Base-by-base conservation (phyloP, 352 stramenopile genomes). In the Globisporangium viniferum region DNA sequence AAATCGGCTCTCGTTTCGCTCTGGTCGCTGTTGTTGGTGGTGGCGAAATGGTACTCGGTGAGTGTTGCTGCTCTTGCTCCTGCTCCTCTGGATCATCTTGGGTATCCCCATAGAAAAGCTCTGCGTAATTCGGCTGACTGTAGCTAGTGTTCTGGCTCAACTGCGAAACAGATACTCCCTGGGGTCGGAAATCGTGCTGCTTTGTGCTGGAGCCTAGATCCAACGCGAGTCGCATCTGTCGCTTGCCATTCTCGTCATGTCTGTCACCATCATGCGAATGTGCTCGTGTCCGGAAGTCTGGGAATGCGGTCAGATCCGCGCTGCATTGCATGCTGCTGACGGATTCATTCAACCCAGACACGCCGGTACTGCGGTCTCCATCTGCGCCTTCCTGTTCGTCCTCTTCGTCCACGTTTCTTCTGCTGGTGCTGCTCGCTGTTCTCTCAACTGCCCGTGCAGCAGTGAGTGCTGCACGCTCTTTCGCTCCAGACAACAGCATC, bases 231-330 rank as follows among this genome's bases (percentile, higher is more conserved):
- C 78, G 61, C 59, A 79, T 60, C 4, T 66, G 64, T 15, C 41
- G 15, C 22, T 55, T 58, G 39, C 36, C 41, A n/a, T n/a, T 24
- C 39, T 51, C 15, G 29, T 69, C 35, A 41, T 20, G 6, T 5
- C 35, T 62, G 62, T 1, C 22, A 18, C 3, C 22, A 24, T 33
- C 24, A 41, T 68, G 5, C 5, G 14, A 48, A 9, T 46, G 24
- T 14, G 31, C n/a, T 44, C 39, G 48, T 6, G 77, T 60, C 55
- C 75, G 71, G 53, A 86, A 76, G 6, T 75, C 74, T 24, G 70
- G n/a, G 66, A 93, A 91, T 31, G 83, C 79, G 60, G 55, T 82
- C 46, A 76, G 73, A 66, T 91, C 82, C 6, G 86, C 82, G 56
- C 86, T 92, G 73, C 75, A 90, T 62, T 93, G 86, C 68, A 64